Percentiles rank a stretch among this genome's conserved stretches.
These are phyloP conservation scores for Pseudogymnoascus sp. DNA, from an alignment of 2,329 filamentous ascomycete species.

Conservation along the genomic window DNA sequence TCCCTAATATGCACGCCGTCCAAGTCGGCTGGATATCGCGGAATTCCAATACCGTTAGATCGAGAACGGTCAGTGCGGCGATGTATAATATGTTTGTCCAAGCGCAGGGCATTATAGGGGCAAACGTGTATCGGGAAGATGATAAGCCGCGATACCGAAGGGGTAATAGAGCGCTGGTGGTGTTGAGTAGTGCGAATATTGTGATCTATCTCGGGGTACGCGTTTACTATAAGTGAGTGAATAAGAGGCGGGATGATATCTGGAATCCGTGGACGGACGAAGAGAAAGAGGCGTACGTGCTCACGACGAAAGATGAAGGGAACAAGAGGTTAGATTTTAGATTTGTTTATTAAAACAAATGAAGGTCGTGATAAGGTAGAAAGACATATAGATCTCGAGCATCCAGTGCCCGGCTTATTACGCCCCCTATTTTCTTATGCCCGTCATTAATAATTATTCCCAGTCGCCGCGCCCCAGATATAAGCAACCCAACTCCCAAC, in stretches of 20 bases:
- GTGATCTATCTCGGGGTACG: constrained; percentile 36
- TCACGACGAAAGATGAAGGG: constrained; percentile 32
- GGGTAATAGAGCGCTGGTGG: constrained; percentile 48
- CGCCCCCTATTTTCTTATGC: neutral
- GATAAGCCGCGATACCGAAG: constrained; percentile 43
- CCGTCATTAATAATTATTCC: constrained; percentile 31
- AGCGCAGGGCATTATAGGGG: constrained; percentile 31
- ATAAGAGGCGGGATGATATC: constrained; percentile 31
- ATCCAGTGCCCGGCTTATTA: neutral
- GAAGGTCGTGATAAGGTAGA: neutral
- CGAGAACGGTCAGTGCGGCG: constrained; percentile 52
- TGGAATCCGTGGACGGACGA: constrained; percentile 38
- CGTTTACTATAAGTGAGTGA: constrained; percentile 38
- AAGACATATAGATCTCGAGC: neutral
- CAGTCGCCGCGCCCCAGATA: constrained; percentile 51
- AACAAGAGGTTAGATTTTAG: constrained; percentile 32
- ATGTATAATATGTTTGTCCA: constrained; percentile 52
- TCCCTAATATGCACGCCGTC: constrained; percentile 38
- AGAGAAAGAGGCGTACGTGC: constrained; percentile 38
- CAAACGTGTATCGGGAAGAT: constrained; percentile 34
- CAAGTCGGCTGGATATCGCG: constrained; percentile 41
- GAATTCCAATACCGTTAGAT: constrained; percentile 54
- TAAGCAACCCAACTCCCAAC: constrained; percentile 47
- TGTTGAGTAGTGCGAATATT: constrained; percentile 38
- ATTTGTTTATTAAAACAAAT: constrained; percentile 22